Evolutionary conservation across 169 alveolate species (phyloP).

Genomic region (Plasmodium gonderi): DNA sequence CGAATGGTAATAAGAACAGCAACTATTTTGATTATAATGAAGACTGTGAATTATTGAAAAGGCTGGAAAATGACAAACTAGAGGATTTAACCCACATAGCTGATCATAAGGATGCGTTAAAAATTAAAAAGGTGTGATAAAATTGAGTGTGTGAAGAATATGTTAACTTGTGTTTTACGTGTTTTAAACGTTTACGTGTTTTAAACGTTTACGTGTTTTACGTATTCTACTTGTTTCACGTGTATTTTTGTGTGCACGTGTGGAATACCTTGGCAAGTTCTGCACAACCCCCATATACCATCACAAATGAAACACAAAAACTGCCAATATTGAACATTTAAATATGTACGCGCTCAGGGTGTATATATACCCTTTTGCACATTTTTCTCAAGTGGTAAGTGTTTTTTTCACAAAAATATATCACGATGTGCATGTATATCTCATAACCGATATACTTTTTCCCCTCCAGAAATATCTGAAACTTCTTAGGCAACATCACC

Average conservation of each 20-base stretch:
- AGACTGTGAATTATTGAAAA: constrained; percentile 15
- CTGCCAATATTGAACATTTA: too few species aligned
- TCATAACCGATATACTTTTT: not conserved
- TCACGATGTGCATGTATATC: not conserved
- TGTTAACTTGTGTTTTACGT: not conserved
- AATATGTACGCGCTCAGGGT: too few species aligned
- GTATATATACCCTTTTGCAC: too few species aligned
- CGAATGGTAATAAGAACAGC: not conserved
- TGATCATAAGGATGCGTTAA: constrained; percentile 6
- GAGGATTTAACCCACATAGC: not conserved
- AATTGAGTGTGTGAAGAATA: not conserved
- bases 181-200: too few species aligned
- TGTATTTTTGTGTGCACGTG: too few species aligned
- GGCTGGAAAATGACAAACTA: constrained; percentile 12
- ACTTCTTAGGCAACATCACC: constrained; percentile 28
- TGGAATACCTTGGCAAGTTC: too few species aligned
- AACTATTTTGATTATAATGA: constrained; percentile 33
- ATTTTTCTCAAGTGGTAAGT: too few species aligned
- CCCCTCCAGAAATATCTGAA: constrained; percentile 29
- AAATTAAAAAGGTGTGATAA: constrained; percentile 34
- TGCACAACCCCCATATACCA: too few species aligned
- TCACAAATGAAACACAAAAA: too few species aligned
- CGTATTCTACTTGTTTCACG: too few species aligned
- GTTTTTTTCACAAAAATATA: too few species aligned
- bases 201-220: too few species aligned